These are phyloP conservation scores for Chaetothyriales sp. DNA, from an alignment of 2,329 filamentous ascomycete genomes.

Conservation along the genomic window DNA sequence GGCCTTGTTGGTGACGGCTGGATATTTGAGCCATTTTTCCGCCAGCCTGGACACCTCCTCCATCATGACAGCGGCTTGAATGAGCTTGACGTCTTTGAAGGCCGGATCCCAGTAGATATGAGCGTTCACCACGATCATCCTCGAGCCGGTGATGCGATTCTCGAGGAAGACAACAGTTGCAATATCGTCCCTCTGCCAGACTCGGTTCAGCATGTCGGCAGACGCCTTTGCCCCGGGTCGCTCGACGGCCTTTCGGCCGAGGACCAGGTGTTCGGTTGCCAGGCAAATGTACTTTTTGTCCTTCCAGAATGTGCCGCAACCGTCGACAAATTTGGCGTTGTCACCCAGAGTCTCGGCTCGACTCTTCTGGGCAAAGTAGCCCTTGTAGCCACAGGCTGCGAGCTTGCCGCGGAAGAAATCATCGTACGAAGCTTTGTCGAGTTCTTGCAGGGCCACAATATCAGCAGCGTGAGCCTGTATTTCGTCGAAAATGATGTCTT, in stretches of 20 bases:
- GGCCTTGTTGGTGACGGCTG: constrained; percentile 67
- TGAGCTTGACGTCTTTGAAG: constrained; percentile 85
- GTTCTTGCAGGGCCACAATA: constrained; percentile 85
- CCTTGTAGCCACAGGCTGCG: constrained; percentile 79
- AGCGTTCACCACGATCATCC: constrained; percentile 83
- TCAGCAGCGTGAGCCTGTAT: constrained; percentile 68
- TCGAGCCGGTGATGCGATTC: constrained; percentile 76
- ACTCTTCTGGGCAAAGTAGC: constrained; percentile 81
- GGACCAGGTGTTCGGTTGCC: constrained; percentile 89
- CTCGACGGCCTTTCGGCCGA: constrained; percentile 82
- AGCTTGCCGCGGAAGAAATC: constrained; percentile 81
- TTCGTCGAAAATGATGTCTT: constrained; percentile 69
- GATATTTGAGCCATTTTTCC: constrained; percentile 69
- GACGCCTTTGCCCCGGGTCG: constrained; percentile 94
- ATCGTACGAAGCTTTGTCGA: constrained; percentile 82
- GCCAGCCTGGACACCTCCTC: constrained; percentile 77
- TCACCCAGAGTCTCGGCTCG: constrained; percentile 85
- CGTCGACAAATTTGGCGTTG: constrained; percentile 80
- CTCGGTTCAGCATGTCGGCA: constrained; percentile 93
- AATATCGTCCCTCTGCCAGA: constrained; percentile 98
- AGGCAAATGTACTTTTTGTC: constrained; percentile 84
- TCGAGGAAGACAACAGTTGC: constrained; percentile 86
- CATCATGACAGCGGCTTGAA: constrained; percentile 91
- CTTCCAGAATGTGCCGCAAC: constrained; percentile 95
- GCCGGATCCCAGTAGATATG: constrained; percentile 92